Percentiles rank a stretch among this genome's conserved stretches.
These are phyloP conservation scores for Omphalea diandra DNA, from an alignment of 441 rosid species.

Conservation along the genomic window DNA sequence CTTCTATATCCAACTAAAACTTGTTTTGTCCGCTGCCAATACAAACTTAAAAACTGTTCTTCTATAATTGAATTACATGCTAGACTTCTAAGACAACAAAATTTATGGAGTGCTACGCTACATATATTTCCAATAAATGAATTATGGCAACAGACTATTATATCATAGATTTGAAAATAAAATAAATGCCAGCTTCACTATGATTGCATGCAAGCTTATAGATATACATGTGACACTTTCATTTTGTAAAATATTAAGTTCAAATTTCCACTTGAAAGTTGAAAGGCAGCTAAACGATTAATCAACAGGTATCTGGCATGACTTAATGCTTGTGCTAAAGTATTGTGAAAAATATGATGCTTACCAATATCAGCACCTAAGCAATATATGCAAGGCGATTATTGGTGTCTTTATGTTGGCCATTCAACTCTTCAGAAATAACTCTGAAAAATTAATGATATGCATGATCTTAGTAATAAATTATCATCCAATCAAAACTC, in stretches of 20 bases:
- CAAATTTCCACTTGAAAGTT: slow-evolving; percentile 1
- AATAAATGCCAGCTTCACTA: neutral
- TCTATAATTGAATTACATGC: neutral
- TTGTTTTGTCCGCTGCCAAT: neutral
- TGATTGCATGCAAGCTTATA: neutral
- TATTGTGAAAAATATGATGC: slow-evolving; percentile 14
- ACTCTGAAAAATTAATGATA: slow-evolving; percentile 17
- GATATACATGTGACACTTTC: neutral
- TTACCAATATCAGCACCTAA: slow-evolving; percentile 27
- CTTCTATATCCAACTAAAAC: neutral
- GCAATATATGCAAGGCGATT: neutral
- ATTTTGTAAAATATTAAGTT: neutral
- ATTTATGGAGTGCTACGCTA: neutral
- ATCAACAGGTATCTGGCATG: neutral
- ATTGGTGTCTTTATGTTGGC: slow-evolving; percentile 16
- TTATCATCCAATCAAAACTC: slow-evolving; percentile 7
- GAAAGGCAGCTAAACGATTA: neutral
- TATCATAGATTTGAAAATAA: slow-evolving; percentile 2
- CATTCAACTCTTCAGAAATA: slow-evolving; percentile 16
- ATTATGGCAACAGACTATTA: neutral
- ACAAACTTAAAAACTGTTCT: neutral
- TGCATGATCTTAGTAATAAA: slow-evolving; percentile 11
- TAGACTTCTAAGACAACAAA: neutral
- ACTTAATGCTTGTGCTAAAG: neutral
- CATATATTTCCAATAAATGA: neutral